Evolutionary conservation across 305 asterid species (phyloP).

Genomic region (Solanum hybrid): DNA sequence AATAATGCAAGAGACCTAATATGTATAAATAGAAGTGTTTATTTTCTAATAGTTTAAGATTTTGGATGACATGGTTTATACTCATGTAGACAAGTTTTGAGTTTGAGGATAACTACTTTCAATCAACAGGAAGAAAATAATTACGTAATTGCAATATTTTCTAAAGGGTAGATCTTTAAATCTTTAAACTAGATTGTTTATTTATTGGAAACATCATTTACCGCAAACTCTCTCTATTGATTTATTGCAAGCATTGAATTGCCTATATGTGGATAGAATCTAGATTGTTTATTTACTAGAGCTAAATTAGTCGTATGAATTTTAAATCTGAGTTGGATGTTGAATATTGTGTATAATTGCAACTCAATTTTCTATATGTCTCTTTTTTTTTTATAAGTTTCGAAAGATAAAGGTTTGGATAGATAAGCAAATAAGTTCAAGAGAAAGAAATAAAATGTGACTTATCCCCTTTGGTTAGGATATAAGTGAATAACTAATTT

Average conservation of each 20-base stretch:
- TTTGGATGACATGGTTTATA: not conserved
- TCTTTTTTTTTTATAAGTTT: not conserved
- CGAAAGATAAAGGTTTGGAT: not conserved
- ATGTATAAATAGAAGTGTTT: not conserved
- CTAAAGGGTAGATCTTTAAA: no score
- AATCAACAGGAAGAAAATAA: not conserved
- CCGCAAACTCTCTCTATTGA: not conserved
- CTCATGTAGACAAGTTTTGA: not conserved
- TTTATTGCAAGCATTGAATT: not conserved
- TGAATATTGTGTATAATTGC: no score
- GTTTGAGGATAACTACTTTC: not conserved
- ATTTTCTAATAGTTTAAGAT: not conserved
- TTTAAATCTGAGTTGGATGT: no score
- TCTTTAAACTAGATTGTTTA: not conserved
- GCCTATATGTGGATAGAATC: not conserved
- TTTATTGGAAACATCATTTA: not conserved
- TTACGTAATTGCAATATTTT: not conserved
- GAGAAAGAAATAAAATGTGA: not conserved
- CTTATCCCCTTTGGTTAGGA: not conserved
- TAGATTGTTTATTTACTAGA: no score
- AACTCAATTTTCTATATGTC: no score
- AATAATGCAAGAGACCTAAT: not conserved
- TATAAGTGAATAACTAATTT: no score
- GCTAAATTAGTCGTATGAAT: no score
- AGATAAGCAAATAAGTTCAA: not conserved